Base-by-base conservation (phyloP, 108 stramenopile genomes). In the Nannochloropsis oceanica region DNA sequence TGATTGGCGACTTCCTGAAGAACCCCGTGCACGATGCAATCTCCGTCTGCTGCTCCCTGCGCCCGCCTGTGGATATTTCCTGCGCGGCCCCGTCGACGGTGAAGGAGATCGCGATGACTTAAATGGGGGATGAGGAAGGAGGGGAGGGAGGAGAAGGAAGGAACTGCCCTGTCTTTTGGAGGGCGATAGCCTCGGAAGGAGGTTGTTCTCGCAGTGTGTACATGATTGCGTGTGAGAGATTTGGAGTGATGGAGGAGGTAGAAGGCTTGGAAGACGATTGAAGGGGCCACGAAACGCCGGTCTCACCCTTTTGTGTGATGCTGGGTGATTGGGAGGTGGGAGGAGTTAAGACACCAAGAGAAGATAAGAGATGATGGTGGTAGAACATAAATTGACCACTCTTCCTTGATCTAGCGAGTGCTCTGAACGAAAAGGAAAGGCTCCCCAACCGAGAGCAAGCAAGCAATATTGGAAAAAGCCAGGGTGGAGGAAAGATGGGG, bases 61-160 rank as follows among this genome's bases (percentile, higher is more conserved):
- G 97, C 92, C 97, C 97, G 44, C 87, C 94, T 83, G 97, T 98
- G 46, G 97, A 98, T 90, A 98, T 98, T 89, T 94, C 94, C 88
- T 89, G 94, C 79, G 93, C 93, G 13, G 93, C 96, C 44, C 93
- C 93, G 34, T 94, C 96, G 34, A 94, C 95, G 43, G 96, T 96
- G 50, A 97, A 97, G 93, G 97, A 98, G 87, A 96, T 97, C 90
- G 95, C 95, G 59, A 95, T 96, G 85, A 89, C 94, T 90, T 96
- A 96, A 73, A 73, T 73, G 18, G 22, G 18, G 59, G 59, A 73
- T 73, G 59, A 73, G n/a, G 2, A 73, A 73, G 59, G 59, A 18
- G 2, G 34, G 34, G 34, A 34, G 34, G 34, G 34, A 34, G 34
- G 34, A 34, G 34, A 34, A 34, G 5, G 1, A 5, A 34, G 34